Percentiles rank a stretch among this genome's conserved stretches.
Conservation (phyloP, 306 rosid genomes). For the Coriaria nepalensis region DNA sequence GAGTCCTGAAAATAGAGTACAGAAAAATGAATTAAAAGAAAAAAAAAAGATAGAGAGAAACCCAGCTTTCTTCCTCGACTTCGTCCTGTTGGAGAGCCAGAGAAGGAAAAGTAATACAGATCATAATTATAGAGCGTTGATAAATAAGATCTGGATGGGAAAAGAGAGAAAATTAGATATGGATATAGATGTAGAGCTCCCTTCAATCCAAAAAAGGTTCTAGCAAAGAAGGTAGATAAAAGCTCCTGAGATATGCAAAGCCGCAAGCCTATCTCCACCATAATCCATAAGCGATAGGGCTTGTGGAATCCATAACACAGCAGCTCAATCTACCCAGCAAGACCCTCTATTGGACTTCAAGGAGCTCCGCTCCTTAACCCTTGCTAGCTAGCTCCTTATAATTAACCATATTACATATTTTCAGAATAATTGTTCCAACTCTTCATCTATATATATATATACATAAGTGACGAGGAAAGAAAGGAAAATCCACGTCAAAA, state of each 20-base stretch:
- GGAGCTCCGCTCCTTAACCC: slow-evolving; percentile 63
- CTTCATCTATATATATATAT: too few species aligned
- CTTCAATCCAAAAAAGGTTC: slow-evolving; percentile 97
- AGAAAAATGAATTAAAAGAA: too few species aligned
- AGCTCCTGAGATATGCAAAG: slow-evolving; percentile 81
- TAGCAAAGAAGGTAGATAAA: slow-evolving; percentile 18
- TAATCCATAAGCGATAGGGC: slow-evolving; percentile 24
- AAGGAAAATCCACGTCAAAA: too few species aligned
- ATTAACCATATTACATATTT: not conserved
- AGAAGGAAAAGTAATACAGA: too few species aligned
- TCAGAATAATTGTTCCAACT: too few species aligned
- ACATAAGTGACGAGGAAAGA: too few species aligned
- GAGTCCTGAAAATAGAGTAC: too few species aligned
- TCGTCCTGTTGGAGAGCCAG: too few species aligned
- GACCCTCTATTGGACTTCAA: slow-evolving; percentile 74
- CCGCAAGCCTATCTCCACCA: slow-evolving; percentile 46
- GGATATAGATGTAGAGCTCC: slow-evolving; percentile 67
- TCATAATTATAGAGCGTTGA: not conserved
- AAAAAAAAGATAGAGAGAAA: too few species aligned
- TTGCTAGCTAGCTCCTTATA: not conserved
- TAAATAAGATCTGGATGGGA: not conserved
- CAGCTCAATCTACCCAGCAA: slow-evolving; percentile 69
- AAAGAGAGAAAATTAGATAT: not conserved
- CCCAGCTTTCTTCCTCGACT: too few species aligned
- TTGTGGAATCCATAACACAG: slow-evolving; percentile 79